Conservation (phyloP, 352 stramenopile genomes). For the Pythium folliculosum region DNA sequence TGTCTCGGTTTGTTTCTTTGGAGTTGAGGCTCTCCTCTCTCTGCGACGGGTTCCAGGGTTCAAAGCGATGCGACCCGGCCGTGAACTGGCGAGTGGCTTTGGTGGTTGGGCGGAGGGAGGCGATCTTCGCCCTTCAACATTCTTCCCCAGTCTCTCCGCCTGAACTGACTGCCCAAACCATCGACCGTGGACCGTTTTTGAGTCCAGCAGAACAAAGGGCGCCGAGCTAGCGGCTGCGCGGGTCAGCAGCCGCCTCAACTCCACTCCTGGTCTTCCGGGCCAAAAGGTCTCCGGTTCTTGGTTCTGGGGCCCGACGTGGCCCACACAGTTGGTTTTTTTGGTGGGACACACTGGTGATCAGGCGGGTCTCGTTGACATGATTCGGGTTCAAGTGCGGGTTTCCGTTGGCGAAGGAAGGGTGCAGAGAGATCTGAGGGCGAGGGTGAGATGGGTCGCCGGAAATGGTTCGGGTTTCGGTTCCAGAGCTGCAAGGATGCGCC, state of each 20-base stretch:
- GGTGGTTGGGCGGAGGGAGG: background rate
- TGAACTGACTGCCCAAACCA: conserved; percentile 24
- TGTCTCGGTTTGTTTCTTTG: background rate
- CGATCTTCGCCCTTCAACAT: conserved; percentile 30
- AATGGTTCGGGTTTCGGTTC: conserved; percentile 25
- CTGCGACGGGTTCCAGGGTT: background rate
- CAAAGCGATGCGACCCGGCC: conserved; percentile 3
- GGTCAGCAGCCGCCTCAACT: background rate
- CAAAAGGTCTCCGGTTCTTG: background rate
- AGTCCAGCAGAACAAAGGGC: conserved; percentile 7
- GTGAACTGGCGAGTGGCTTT: conserved; percentile 27
- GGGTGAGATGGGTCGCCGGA: conserved; percentile 18
- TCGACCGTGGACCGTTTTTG: conserved; percentile 20
- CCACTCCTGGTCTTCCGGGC: background rate
- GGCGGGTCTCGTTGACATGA: background rate
- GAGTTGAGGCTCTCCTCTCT: background rate
- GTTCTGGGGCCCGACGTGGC: background rate
- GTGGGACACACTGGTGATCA: conserved; percentile 9
- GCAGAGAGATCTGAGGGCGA: conserved; percentile 9
- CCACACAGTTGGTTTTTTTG: background rate
- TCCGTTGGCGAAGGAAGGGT: background rate
- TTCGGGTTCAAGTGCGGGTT: too few species aligned
- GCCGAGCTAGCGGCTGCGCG: conserved; percentile 20
- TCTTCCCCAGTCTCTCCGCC: conserved; percentile 3
- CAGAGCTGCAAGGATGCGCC: conserved; percentile 23